Evolutionary conservation across 257 asterid genomes (phyloP).

Genomic region (Coffea canephora): DNA sequence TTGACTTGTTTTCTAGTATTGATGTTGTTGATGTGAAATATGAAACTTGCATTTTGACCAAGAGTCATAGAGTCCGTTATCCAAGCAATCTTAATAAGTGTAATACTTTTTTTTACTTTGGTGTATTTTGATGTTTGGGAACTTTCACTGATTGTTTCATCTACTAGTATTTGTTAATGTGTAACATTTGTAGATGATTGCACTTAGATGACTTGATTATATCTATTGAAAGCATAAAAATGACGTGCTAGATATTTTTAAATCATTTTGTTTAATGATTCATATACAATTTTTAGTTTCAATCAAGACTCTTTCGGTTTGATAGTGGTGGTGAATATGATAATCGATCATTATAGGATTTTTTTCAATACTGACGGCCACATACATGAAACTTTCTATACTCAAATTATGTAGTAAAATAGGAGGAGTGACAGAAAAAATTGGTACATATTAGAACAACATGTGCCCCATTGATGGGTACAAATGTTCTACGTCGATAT

Average conservation of each 20-base stretch:
- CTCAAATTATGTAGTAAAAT: background rate
- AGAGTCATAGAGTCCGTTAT: too few relatives aligned
- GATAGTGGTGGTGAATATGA: too few relatives aligned
- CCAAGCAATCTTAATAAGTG: too few relatives aligned
- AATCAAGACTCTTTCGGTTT: background rate
- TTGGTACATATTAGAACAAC: background rate
- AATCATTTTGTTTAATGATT: background rate
- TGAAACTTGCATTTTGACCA: too few relatives aligned
- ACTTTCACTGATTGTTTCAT: too few relatives aligned
- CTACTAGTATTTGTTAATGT: too few relatives aligned
- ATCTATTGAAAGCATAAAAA: constrained; percentile 1
- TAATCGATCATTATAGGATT: background rate
- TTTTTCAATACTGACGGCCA: too few relatives aligned
- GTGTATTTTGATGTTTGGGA: too few relatives aligned
- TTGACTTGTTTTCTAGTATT: too few relatives aligned
- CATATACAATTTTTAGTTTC: background rate
- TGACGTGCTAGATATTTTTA: background rate
- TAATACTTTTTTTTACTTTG: too few relatives aligned
- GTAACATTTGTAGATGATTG: background rate
- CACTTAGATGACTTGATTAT: background rate
- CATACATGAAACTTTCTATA: background rate
- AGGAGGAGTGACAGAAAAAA: background rate
- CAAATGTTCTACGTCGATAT: background rate
- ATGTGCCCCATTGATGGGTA: background rate
- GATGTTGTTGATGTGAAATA: too few relatives aligned